phyloP scores from a whole-genome alignment of 129 eudicot genomes.

The Rutidosis leptorrhynchoides region DNA sequence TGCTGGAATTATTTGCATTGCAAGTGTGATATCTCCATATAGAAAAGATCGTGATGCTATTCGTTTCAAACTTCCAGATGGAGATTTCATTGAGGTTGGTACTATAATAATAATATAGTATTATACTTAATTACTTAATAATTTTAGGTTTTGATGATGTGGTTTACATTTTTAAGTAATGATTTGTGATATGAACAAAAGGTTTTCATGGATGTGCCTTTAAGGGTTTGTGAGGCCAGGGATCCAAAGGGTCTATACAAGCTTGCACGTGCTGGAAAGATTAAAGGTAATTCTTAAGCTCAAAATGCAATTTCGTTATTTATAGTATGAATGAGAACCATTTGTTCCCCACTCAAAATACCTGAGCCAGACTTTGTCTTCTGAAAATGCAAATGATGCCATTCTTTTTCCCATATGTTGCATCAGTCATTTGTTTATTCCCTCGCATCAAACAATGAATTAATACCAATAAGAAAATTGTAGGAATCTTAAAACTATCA shows the following conservation, averaged over 20 bases:
- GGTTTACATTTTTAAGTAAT: slow-evolving; percentile 1
- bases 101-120: neutral
- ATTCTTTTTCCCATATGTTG: neutral
- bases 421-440: neutral
- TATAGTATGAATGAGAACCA: neutral
- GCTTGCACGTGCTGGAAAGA: slow-evolving; percentile 94
- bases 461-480: neutral
- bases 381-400: neutral
- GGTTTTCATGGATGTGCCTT: slow-evolving; percentile 94
- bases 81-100: slow-evolving; percentile 88
- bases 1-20: slow-evolving; percentile 94
- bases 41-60: slow-evolving; percentile 84
- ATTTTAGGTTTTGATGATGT: slow-evolving; percentile 6
- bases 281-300: slow-evolving; percentile 50
- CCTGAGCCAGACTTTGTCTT: neutral
- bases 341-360: neutral
- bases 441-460: neutral
- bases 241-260: slow-evolving; percentile 97
- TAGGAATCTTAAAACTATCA: neutral
- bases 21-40: slow-evolving; percentile 95
- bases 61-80: slow-evolving; percentile 69
- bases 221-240: slow-evolving; percentile 85
- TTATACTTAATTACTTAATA: too few species aligned
- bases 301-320: neutral
- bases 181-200: slow-evolving; percentile 21